Evolutionary conservation across 192 early-diverging fungal species (phyloP).

Genomic region (Podila clonocystis): DNA sequence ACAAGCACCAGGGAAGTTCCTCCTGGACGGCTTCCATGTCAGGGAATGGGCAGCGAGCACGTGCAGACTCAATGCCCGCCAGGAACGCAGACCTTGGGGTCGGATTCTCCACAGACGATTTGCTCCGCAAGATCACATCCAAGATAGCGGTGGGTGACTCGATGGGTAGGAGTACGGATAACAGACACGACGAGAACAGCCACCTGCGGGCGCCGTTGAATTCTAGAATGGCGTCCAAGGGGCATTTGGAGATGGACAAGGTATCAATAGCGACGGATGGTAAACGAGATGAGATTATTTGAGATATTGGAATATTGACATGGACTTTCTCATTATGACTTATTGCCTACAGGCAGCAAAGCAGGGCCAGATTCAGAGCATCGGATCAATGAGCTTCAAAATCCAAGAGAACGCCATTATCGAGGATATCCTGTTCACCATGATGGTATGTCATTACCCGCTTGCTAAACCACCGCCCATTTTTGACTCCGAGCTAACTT

Average conservation of each 20-base stretch:
- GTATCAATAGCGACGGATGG: background rate
- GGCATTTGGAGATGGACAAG: conserved; percentile 19
- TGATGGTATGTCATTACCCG: conserved; percentile 66
- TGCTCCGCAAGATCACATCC: conserved; percentile 30
- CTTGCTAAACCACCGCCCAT: no score
- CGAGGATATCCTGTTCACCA: conserved; percentile 89
- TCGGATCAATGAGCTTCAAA: conserved; percentile 55
- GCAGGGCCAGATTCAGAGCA: conserved; percentile 15
- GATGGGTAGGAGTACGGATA: conserved; percentile 8
- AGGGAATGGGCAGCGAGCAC: conserved; percentile 1
- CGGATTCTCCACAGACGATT: conserved; percentile 22
- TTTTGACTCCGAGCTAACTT: background rate
- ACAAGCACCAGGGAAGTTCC: background rate
- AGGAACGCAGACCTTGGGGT: conserved; percentile 22
- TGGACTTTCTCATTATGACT: background rate
- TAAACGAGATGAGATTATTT: background rate
- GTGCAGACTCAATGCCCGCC: conserved; percentile 32
- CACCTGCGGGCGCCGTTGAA: conserved; percentile 36
- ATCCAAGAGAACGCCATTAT: conserved; percentile 87
- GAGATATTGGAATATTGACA: no score
- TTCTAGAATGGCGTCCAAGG: conserved; percentile 28
- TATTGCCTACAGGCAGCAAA: background rate
- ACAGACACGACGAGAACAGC: conserved; percentile 25
- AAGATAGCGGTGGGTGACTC: conserved; percentile 9
- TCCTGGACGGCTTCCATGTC: background rate